A percentile compares a stretch with the other conserved stretches of the same genome.
These are phyloP conservation scores for Didymella segeticola DNA, from an alignment of 2,329 filamentous ascomycete species.

Conservation along the genomic window DNA sequence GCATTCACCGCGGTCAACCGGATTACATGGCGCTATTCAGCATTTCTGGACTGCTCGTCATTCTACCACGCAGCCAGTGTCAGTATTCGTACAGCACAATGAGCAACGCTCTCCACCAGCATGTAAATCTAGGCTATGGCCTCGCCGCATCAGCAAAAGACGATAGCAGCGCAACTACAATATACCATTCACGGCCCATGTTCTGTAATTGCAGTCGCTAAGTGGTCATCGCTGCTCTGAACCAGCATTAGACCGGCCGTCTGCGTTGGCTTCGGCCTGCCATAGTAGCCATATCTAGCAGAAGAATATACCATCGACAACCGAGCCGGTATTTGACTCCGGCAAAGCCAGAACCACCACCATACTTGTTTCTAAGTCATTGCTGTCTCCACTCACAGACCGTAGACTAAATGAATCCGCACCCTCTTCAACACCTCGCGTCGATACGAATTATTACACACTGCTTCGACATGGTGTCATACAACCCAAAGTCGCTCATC, in stretches of 20 bases:
- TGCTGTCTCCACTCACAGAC: neutral
- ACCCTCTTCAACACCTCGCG: constrained; percentile 34
- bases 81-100: neutral
- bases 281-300: constrained; percentile 5
- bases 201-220: neutral
- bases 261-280: neutral
- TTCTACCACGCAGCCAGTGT: neutral
- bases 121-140: neutral
- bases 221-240: neutral
- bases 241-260: neutral
- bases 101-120: neutral
- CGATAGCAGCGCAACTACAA: neutral
- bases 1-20: neutral
- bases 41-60: neutral
- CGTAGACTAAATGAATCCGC: neutral
- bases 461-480: constrained; percentile 45
- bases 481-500: constrained; percentile 45
- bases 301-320: constrained; percentile 6
- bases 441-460: constrained; percentile 43
- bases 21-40: neutral
- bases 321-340: neutral
- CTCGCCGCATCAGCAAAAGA: neutral
- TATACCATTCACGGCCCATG: neutral
- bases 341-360: neutral
- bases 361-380: neutral